Base-by-base conservation (phyloP, 2,329 filamentous ascomycete species). In the Diatrype stigma region DNA sequence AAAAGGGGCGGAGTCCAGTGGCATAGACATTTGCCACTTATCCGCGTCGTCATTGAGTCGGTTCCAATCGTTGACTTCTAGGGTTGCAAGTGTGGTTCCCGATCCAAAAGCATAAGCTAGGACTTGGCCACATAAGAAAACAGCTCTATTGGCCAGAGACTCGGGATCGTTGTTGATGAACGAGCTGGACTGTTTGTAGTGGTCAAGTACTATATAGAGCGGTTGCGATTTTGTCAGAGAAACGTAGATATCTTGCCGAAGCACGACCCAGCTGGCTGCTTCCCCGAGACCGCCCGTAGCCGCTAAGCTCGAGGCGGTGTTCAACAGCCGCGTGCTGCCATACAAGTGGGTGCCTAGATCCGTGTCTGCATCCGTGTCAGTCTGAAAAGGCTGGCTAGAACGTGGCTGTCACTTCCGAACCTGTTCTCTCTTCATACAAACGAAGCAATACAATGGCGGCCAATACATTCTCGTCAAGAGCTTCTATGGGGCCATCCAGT, bases 161-260 rank as follows among this genome's bases (percentile, higher is more conserved):
- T 66, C 60, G 5, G 64, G 57, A 5, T 55, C 55, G 1, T 54
- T 50, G 1, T 61, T 61, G 5, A 54, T 22, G 40, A 65, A 66
- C 0, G 61, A 55, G 12, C 50, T 50, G 0, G 63, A 66, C 8
- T 54, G 51, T 5, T 47, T 55, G 48, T 68, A 74, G n/a, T 64
- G 65, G 3, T 63, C 66, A 42, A 74, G 54, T 11, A 67, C 63
- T 22, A 70, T 67, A 14, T 67, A 63, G 45, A 74, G 11, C 51
- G 45, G 71, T 51, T 51, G 66, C 34, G 72, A 72, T 52, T 69
- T 69, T 10, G 69, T 65, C 45, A 75, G 66, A 0, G 73, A 73
- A 21, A 75, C 70, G 51, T 76, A 74, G 6, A 78, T 68, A 56
- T 78, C 75, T 58, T 78, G 76, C 12, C 76, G 67, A 26, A 77